Evolutionary conservation across 345 rosid genomes (phyloP).

Genomic region (Eucalyptus dawsonii): DNA sequence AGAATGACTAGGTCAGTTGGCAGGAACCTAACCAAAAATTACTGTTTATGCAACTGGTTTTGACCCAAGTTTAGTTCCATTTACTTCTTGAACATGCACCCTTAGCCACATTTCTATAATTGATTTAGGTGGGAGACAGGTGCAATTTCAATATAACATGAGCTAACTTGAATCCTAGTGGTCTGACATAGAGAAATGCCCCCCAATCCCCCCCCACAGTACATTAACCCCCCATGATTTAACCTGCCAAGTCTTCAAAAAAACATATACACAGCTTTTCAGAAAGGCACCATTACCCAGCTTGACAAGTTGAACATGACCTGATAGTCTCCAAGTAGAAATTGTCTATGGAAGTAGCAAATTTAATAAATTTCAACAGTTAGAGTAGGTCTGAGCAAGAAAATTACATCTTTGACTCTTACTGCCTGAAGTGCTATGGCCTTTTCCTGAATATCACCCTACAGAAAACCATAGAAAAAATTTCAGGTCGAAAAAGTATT

Average conservation of each 20-base stretch:
- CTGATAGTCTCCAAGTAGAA: not conserved
- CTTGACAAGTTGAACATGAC: not conserved
- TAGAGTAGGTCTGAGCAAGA: not conserved
- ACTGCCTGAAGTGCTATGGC: conserved; percentile 85
- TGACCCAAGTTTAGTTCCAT: not conserved
- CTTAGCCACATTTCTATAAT: not conserved
- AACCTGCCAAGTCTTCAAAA: not conserved
- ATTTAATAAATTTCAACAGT: not conserved
- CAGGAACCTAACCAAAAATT: not conserved
- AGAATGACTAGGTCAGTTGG: not conserved
- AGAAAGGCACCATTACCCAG: not conserved
- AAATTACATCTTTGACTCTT: conserved; percentile 89
- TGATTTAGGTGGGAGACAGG: not conserved
- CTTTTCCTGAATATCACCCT: conserved; percentile 95
- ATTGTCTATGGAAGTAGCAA: not conserved
- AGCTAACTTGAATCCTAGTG: not conserved
- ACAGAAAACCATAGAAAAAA: conserved; percentile 2
- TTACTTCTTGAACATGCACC: not conserved
- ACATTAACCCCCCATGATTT: not conserved
- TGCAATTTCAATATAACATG: not conserved
- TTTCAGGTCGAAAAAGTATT: not conserved
- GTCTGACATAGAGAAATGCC: not conserved
- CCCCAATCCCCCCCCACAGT: not conserved
- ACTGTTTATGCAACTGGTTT: not conserved
- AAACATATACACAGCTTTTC: not conserved